Evolutionary conservation across 2,329 filamentous ascomycete species (phyloP).

Genomic region (Grosmannia penicillata): DNA sequence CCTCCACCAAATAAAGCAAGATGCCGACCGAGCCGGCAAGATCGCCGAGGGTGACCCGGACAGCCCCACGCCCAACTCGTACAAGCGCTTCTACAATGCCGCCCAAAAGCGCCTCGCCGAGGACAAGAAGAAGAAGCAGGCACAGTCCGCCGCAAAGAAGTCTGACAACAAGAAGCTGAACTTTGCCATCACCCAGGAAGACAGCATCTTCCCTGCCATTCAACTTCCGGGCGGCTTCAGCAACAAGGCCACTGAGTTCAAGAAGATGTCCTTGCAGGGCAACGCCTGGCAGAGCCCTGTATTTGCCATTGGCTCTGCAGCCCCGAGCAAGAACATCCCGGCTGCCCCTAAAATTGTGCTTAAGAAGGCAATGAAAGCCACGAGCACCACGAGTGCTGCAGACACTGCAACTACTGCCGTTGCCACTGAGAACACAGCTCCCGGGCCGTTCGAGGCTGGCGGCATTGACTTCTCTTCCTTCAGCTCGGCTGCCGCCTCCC

Average conservation of each 20-base stretch:
- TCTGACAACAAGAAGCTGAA: constrained; percentile 55
- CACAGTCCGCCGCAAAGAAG: constrained; percentile 11
- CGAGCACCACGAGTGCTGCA: not conserved
- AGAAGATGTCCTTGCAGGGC: constrained; percentile 72
- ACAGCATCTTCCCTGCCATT: constrained; percentile 80
- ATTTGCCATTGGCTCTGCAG: constrained; percentile 72
- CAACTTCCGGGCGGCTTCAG: constrained; percentile 77
- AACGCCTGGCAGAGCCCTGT: constrained; percentile 91
- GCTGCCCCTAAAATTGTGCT: constrained; percentile 33
- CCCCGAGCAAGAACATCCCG: constrained; percentile 59
- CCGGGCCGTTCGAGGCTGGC: no score
- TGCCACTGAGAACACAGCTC: constrained; percentile 8
- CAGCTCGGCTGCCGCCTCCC: no score
- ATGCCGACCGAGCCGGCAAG: constrained; percentile 59
- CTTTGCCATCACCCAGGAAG: constrained; percentile 70
- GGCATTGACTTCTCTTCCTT: no score
- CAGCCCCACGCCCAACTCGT: constrained; percentile 51
- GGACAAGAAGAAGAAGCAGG: constrained; percentile 63
- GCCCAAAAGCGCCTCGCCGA: constrained; percentile 59
- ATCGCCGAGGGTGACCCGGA: constrained; percentile 52
- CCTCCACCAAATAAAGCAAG: constrained; percentile 63
- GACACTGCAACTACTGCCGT: constrained; percentile 2
- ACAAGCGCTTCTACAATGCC: constrained; percentile 67
- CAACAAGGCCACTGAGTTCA: constrained; percentile 88
- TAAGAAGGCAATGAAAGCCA: constrained; percentile 18